A percentile compares a stretch with the other conserved stretches of the same genome.
Evolutionary conservation across 1,284 basidiomycete genomes (phyloP).

Genomic region (Phylloboletellus chloephorus): DNA sequence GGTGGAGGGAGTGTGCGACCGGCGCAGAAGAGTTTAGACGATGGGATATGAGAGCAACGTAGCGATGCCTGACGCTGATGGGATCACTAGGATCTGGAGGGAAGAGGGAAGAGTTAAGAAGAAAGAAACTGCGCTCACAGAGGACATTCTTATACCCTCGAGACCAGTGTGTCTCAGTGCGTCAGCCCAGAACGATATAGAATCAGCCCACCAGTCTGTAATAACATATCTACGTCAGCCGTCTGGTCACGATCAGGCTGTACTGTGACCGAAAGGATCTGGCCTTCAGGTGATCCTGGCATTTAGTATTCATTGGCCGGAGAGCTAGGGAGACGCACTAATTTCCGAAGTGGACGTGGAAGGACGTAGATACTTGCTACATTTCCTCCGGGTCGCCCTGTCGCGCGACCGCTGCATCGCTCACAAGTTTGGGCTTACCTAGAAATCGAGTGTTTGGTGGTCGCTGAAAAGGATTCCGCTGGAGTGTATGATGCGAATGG

Average conservation of each 20-base stretch:
- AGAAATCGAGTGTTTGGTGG: background rate
- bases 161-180: constrained; percentile 12
- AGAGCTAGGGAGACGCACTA: too few relatives aligned
- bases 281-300: too few relatives aligned
- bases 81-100: constrained; percentile 28
- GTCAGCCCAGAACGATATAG: constrained; percentile 20
- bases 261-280: background rate
- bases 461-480: too few relatives aligned
- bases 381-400: too few relatives aligned
- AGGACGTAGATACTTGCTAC: too few relatives aligned
- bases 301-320: too few relatives aligned
- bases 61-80: constrained; percentile 18
- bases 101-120: constrained; percentile 7
- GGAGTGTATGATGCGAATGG: too few relatives aligned
- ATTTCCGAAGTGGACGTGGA: too few relatives aligned
- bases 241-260: background rate
- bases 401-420: too few relatives aligned
- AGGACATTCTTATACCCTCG: constrained; percentile 20
- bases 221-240: constrained; percentile 3
- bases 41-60: constrained; percentile 3
- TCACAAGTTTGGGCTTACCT: background rate
- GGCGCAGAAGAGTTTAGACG: constrained; percentile 15
- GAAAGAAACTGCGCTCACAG: constrained; percentile 2
- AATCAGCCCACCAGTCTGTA: constrained; percentile 14
- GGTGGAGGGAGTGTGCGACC: constrained; percentile 12